A percentile compares a stretch with the other conserved stretches of the same genome.
Conservation (phyloP, 2,329 filamentous ascomycete genomes). For the Blastomyces silverae region DNA sequence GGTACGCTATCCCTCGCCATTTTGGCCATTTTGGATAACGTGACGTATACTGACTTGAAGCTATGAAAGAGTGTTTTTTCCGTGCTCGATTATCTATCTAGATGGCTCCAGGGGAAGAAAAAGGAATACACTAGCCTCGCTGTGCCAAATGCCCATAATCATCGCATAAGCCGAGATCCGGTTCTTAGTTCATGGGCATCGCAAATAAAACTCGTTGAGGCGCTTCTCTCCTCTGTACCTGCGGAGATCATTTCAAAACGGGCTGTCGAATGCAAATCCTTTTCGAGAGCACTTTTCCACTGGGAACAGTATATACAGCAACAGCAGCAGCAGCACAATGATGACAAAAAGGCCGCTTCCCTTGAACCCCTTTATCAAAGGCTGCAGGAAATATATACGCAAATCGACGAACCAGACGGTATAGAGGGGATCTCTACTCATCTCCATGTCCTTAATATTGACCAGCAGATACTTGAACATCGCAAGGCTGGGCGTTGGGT, state of each 20-base stretch:
- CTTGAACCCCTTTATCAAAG: conserved; percentile 62
- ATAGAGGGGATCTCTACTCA: conserved; percentile 90
- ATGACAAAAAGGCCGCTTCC: conserved; percentile 48
- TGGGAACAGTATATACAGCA: conserved; percentile 83
- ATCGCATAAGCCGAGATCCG: conserved; percentile 28
- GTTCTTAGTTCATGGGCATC: conserved; percentile 31
- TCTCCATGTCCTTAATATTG: conserved; percentile 76
- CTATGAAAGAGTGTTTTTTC: conserved; percentile 68
- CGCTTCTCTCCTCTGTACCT: conserved; percentile 62
- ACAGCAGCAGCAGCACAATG: conserved; percentile 42
- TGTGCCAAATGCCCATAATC: conserved; percentile 26
- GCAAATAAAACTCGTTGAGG: conserved; percentile 60
- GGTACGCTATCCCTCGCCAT: conserved; percentile 45
- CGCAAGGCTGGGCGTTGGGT: conserved; percentile 89
- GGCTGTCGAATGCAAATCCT: conserved; percentile 90
- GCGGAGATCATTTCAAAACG: conserved; percentile 69
- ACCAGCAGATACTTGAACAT: conserved; percentile 89
- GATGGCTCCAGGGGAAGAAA: conserved; percentile 78
- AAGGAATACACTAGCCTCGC: conserved; percentile 39
- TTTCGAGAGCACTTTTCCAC: conserved; percentile 84
- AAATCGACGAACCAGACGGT: conserved; percentile 96
- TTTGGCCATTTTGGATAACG: background rate
- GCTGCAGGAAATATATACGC: conserved; percentile 87
- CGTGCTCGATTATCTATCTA: conserved; percentile 82
- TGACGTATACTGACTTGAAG: conserved; percentile 15